Base-by-base conservation (phyloP, 805 yeast species). In the Clavispora carvajalis region DNA sequence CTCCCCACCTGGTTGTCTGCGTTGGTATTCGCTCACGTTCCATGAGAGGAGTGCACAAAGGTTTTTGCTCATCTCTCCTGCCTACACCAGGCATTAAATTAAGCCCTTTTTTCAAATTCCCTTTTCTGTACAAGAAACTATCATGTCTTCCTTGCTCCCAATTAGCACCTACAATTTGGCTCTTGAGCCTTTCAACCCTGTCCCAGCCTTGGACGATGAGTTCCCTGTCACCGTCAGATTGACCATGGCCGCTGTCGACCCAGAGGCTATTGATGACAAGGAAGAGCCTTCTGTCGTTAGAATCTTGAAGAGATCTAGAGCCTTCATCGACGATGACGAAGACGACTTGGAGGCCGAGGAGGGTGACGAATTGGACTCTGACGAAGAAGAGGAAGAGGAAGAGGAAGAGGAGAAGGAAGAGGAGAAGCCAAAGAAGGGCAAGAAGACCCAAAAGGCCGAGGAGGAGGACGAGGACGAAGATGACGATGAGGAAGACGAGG, bases 161-260 rank as follows among this genome's bases (percentile, higher is more conserved):
- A 71, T 90, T 63, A 83, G 95, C 50, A 81, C 96, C 15, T 90
- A 80, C 73, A 83, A 83, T 71, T 74, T 88, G 65, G 88, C 85
- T 54, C 76, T 91, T 49, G 73, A 76, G 64, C 99, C 99, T 54
- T 93, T 84, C 60, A 72, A 78, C 53, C 95, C 96, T 52, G 80
- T 81, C 33, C 89, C 89, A 38, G 95, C 96, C 45, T 79, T 86
- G 59, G 86, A 83, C 49, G 83, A 80, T 45, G 95, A 85, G 45
- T 81, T 80, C 63, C 96, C 97, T 38, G 85, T 86, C 52, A 83
- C 97, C 47, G 80, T 91, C 53, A 85, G 95, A 67, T 64, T 91
- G 57, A 90, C 98, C 39, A 76, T 91, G 77, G 99, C 96, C 48
- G 95, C 99, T 45, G 74, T 93, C 57, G 96, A 91, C 68, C 95